Evolutionary conservation across 495 filamentous ascomycete genomes (phyloP).

Genomic region (Penicillium malachiteum): DNA sequence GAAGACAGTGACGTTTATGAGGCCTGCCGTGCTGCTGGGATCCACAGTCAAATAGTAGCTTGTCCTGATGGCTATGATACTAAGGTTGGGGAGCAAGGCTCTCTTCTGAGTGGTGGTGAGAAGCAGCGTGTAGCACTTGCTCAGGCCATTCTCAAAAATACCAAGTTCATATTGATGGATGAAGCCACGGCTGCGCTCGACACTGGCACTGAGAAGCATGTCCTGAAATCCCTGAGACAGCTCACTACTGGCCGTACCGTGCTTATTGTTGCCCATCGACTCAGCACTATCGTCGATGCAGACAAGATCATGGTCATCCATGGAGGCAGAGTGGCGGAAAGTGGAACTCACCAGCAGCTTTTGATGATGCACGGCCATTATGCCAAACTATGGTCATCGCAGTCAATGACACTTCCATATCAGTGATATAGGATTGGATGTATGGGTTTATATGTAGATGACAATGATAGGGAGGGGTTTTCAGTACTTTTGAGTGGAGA

Average conservation of each 20-base stretch:
- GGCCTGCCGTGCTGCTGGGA: slow-evolving; percentile 67
- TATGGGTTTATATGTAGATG: slow-evolving; percentile 33
- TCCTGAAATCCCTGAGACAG: slow-evolving; percentile 2
- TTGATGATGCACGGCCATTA: neutral
- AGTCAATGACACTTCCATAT: too few relatives aligned
- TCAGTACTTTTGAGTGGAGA: slow-evolving; percentile 15
- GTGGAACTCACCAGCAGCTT: slow-evolving; percentile 14
- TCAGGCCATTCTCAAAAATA: slow-evolving; percentile 39
- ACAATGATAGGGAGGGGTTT: slow-evolving; percentile 6
- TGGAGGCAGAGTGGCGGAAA: slow-evolving; percentile 23
- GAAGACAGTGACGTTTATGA: slow-evolving; percentile 64
- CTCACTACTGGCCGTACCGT: neutral
- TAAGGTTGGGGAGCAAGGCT: slow-evolving; percentile 59
- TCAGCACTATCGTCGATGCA: slow-evolving; percentile 30
- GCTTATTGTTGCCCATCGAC: slow-evolving; percentile 15
- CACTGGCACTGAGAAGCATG: slow-evolving; percentile 49
- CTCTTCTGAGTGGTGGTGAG: slow-evolving; percentile 74
- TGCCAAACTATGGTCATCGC: neutral
- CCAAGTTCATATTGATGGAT: slow-evolving; percentile 55
- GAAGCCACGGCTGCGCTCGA: slow-evolving; percentile 60
- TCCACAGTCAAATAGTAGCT: slow-evolving; percentile 65
- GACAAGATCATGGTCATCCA: slow-evolving; percentile 32
- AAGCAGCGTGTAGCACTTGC: slow-evolving; percentile 77
- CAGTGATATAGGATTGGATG: slow-evolving; percentile 4
- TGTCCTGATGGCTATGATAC: slow-evolving; percentile 65